These are phyloP conservation scores for Lunularia cruciata DNA, from an alignment of 225 moss, liverwort and hornwort genomes.

Conservation along the genomic window DNA sequence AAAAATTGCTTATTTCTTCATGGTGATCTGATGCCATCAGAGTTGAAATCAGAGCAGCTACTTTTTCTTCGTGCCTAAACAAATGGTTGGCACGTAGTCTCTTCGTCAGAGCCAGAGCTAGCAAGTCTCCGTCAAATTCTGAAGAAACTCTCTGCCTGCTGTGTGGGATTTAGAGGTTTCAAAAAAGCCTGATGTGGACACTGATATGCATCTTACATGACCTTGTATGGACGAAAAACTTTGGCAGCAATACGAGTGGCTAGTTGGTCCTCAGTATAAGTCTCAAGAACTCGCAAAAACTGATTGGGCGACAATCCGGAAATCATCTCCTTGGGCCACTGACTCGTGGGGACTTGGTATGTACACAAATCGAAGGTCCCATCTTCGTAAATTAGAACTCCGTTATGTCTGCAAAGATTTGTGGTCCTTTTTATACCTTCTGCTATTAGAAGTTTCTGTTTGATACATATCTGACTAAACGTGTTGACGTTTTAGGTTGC, in stretches of 20 bases:
- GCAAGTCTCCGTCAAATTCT: too few relatives aligned
- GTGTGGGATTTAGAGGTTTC: too few relatives aligned
- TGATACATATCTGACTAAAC: not conserved
- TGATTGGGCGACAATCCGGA: constrained; percentile 85
- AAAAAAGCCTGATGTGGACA: too few relatives aligned
- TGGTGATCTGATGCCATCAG: not conserved
- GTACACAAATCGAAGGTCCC: too few relatives aligned
- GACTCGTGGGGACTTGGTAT: constrained; percentile 98
- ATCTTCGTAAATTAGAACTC: not conserved
- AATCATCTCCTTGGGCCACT: constrained; percentile 90
- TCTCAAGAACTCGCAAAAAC: constrained; percentile 84
- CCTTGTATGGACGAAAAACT: not conserved
- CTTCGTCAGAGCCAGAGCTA: too few relatives aligned
- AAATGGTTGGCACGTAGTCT: too few relatives aligned
- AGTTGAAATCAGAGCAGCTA: too few relatives aligned
- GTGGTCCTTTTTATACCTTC: too few relatives aligned
- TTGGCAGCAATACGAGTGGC: constrained; percentile 91
- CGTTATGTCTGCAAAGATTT: too few relatives aligned
- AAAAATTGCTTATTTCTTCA: not conserved
- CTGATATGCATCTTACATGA: not conserved
- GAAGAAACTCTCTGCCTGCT: too few relatives aligned
- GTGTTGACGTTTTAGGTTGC: constrained; percentile 54
- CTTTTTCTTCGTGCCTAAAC: too few relatives aligned
- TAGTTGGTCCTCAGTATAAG: constrained; percentile 83
- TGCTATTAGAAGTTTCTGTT: too few relatives aligned